Base-by-base conservation (phyloP, 2,329 filamentous ascomycete species). In the Trichoderma asperellum region DNA sequence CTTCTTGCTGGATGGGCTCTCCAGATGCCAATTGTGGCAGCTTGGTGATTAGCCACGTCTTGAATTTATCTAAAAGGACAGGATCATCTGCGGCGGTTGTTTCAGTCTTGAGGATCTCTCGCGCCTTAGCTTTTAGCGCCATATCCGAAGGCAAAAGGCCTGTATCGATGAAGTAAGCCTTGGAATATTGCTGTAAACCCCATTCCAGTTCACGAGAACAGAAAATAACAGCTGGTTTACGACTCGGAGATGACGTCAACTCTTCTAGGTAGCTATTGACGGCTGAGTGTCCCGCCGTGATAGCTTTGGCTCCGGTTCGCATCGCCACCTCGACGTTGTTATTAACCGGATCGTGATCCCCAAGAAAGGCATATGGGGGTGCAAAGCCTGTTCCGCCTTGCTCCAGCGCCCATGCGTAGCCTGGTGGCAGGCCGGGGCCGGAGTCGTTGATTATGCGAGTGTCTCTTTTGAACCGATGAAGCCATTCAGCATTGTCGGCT, bases 401-500 rank as follows among this genome's bases (percentile, higher is more conserved):
- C n/a, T 78, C 75, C 2, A 84, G 71, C 57, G 81, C 81, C 86
- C 86, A 88, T 0, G 79, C 75, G 7, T 76, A 70, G 29, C 76
- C 78, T 2, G 75, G 71, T 0, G 82, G 79, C 0, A 89, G 80
- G 2, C 86, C 86, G 0, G 86, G 86, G 0, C 87, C 85, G 5
- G 80, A 77, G 11, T 81, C 79, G n/a, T 81, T 76, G 0, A 85
- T 76, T 35, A 90, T 84, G 21, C 86, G 86, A 0, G 80, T 82
- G 59, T 87, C 83, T 12, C 86, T 83, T 76, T 90, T 90, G 79
- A 90, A 89, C 56, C 87, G 83, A 68, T 84, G 81, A 14, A 90
- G 81, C 88, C 88, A 90, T 76, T 90, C 87, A 0, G 81, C 83
- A 72, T 90, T 89, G 74, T 71, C 70, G 6, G 70, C 70, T 18